Evolutionary conservation across 1,284 basidiomycete species (phyloP).

Genomic region (Ganoderma leucocontextum): DNA sequence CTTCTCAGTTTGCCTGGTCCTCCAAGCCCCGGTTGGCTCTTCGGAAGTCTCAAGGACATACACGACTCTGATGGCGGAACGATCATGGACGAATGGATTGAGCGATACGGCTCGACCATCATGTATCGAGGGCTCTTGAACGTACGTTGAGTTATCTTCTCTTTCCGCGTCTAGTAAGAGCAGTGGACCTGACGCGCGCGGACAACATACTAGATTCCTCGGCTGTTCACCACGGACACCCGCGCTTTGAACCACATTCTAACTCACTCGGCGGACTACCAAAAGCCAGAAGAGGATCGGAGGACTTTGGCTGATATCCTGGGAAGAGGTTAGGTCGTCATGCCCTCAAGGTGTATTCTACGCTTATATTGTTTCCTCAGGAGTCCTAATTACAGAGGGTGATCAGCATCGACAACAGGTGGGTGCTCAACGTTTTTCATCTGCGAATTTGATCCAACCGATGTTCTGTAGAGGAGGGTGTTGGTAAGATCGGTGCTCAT

Average conservation of each 20-base stretch:
- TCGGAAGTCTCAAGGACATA: conserved; percentile 59
- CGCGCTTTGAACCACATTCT: conserved; percentile 49
- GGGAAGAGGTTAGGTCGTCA: neutral
- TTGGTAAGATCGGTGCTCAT: neutral
- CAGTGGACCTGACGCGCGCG: neutral
- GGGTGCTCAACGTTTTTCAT: neutral
- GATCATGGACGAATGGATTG: conserved; percentile 60
- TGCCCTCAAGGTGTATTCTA: neutral
- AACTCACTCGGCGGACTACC: conserved; percentile 44
- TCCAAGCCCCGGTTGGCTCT: conserved; percentile 55
- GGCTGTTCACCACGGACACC: conserved; percentile 35
- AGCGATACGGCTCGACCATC: conserved; percentile 60
- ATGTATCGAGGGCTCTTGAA: conserved; percentile 54
- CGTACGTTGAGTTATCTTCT: conserved; percentile 44
- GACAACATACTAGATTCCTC: neutral
- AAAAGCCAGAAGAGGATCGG: conserved; percentile 42
- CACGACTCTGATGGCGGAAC: conserved; percentile 45
- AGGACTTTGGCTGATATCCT: conserved; percentile 44
- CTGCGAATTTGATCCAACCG: neutral
- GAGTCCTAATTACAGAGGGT: neutral
- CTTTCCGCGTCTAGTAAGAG: neutral
- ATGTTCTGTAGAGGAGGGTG: neutral
- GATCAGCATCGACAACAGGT: conserved; percentile 10
- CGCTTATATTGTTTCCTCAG: conserved; percentile 37
- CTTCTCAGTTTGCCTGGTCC: conserved; percentile 59